Evolutionary conservation across 2,329 filamentous ascomycete species (phyloP).

Genomic region (Fusarium beomiforme): DNA sequence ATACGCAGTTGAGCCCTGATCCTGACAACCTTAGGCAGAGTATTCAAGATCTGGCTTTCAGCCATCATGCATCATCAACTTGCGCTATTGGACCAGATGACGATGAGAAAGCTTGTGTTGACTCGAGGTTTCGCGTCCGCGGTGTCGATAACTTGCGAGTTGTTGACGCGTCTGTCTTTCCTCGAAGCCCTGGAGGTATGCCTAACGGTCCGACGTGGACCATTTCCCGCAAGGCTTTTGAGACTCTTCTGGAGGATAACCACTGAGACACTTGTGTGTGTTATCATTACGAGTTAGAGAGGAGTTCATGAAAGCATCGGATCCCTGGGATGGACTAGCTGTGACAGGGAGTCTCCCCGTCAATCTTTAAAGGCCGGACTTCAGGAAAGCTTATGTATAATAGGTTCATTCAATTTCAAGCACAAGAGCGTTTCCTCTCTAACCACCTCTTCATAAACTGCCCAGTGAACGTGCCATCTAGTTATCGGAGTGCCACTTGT

Average conservation of each 20-base stretch:
- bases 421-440: too few species aligned
- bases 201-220: constrained; percentile 4
- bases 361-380: too few species aligned
- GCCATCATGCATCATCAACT: neutral
- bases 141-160: constrained; percentile 1
- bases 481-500: too few species aligned
- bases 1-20: neutral
- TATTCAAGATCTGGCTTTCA: neutral
- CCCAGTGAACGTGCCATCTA: too few species aligned
- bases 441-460: too few species aligned
- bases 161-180: constrained; percentile 6
- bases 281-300: too few species aligned
- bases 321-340: too few species aligned
- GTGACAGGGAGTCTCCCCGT: too few species aligned
- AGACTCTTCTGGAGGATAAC: neutral
- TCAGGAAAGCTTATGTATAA: too few species aligned
- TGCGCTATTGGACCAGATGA: neutral
- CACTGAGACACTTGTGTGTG: neutral
- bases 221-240: constrained; percentile 10
- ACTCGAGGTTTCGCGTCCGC: neutral
- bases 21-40: neutral
- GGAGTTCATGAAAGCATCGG: too few species aligned
- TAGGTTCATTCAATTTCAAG: too few species aligned
- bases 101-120: neutral
- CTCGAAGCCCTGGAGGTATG: constrained; percentile 2